These are phyloP conservation scores for Pleoardoris graminearum DNA, from an alignment of 2,329 filamentous ascomycete species.

Conservation along the genomic window DNA sequence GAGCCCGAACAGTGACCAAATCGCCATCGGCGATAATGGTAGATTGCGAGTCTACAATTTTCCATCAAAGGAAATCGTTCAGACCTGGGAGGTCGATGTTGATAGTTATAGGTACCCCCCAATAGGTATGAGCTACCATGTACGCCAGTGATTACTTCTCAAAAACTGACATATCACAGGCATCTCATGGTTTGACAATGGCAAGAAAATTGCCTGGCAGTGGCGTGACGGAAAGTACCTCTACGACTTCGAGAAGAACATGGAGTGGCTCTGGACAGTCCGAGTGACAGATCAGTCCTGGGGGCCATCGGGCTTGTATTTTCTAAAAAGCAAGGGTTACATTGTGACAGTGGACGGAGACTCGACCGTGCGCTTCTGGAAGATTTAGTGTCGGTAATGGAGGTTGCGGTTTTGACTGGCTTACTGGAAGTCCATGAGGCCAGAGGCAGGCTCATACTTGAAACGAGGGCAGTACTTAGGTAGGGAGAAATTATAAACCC, in stretches of 20 bases:
- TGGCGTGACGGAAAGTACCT: constrained; percentile 5
- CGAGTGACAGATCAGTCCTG: constrained; percentile 6
- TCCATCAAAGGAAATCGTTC: constrained; percentile 2
- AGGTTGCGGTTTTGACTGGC: too few species aligned
- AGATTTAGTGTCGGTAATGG: not conserved
- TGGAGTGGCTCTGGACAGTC: constrained; percentile 2
- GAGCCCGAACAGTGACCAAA: constrained; percentile 8
- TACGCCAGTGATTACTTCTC: too few species aligned
- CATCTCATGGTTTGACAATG: constrained; percentile 7
- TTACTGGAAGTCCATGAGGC: not conserved
- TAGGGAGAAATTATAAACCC: too few species aligned
- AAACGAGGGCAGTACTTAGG: not conserved
- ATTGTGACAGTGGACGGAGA: constrained; percentile 10
- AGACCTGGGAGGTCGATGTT: constrained; percentile 10
- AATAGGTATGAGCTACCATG: too few species aligned
- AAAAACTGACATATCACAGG: not conserved
- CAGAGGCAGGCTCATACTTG: not conserved
- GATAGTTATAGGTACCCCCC: not conserved
- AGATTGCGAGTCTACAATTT: constrained; percentile 3
- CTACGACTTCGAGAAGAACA: constrained; percentile 14
- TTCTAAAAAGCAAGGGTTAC: not conserved
- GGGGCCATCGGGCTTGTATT: not conserved
- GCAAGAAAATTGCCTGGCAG: constrained; percentile 8
- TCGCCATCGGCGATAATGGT: constrained; percentile 5
- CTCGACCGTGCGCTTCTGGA: constrained; percentile 11